Evolutionary conservation across 164 flowering plant species (phyloP), one percentile per base, ranked within the genome.

Genomic region (Stephania japonica): DNA sequence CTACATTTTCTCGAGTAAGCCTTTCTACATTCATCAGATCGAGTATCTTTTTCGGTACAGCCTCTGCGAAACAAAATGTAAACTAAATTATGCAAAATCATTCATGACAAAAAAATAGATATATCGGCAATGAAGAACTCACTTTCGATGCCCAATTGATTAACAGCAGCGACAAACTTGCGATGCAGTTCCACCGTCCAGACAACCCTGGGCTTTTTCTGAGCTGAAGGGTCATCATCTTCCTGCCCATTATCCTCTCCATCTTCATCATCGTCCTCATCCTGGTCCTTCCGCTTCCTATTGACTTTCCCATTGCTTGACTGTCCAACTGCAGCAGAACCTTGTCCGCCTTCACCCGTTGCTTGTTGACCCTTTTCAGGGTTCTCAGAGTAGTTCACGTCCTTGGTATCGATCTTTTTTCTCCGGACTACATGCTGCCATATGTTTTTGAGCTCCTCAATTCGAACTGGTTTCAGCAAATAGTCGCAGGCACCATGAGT

Each of bases 401-500:
- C 86, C 78, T 79, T 86, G 5, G 84, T 19, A 56, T 86, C 85
- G 65, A 69, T 18, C 77, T 85, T 90, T 80, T 82, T 89, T 80
- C 75, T 90, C 77, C 98, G 82, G 38, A 95, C 70, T 8, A 95
- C 97, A 82, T 95, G 99, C 76, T 95, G 99, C 99, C 99, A 95
- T 70, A 95, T 90, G 79, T 92, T 95, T 80, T 83, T 84, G 65
- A 95, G 86, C 85, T 91, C 97, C 81, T 95, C 96, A 25, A 87
- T 71, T 63, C 99, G 80, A 59, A 93, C 90, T 13, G 99, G 99
- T 77, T 95, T 95, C 70, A 92, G 67, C 80, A 95, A 79, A 80
- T 92, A 95, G 80, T 95, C 99, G 77, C 86, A 83, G 41, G 99
- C 98, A 50, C 99, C 99, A 80, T 95, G 95, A 3, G 84, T 78